Percentiles rank a stretch among this genome's conserved stretches.
phyloP scores from a whole-genome alignment of 2,329 filamentous ascomycete genomes.

The Knufia fluminis region DNA sequence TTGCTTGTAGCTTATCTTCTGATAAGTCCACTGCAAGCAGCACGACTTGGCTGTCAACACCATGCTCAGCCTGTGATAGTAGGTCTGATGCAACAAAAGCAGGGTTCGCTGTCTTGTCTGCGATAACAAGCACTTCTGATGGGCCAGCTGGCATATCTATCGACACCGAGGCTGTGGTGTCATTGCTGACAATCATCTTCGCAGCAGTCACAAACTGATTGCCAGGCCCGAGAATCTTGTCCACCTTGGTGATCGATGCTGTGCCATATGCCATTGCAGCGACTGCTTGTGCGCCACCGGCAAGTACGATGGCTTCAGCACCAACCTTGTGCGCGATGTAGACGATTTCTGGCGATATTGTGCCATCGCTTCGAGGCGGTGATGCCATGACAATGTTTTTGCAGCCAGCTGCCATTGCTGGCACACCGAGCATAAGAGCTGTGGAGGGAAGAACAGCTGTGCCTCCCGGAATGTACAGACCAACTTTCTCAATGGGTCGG shows the following conservation, averaged over 20 bases:
- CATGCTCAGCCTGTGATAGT: slow-evolving; percentile 91
- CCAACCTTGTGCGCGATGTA: slow-evolving; percentile 96
- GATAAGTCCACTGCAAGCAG: slow-evolving; percentile 73
- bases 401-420: slow-evolving; percentile 94
- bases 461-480: slow-evolving; percentile 88
- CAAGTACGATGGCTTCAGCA: slow-evolving; percentile 89
- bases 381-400: slow-evolving; percentile 89
- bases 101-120: slow-evolving; percentile 78
- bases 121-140: slow-evolving; percentile 92
- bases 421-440: slow-evolving; percentile 94
- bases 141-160: slow-evolving; percentile 99
- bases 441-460: slow-evolving; percentile 96
- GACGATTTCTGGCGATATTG: slow-evolving; percentile 90
- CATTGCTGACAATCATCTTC: slow-evolving; percentile 97
- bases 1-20: slow-evolving; percentile 64
- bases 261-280: slow-evolving; percentile 97
- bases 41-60: slow-evolving; percentile 90
- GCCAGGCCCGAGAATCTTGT: slow-evolving; percentile 95
- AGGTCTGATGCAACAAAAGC: slow-evolving; percentile 94
- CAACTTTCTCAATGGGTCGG: slow-evolving; percentile 88
- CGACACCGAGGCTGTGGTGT: slow-evolving; percentile 86
- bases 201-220: slow-evolving; percentile 98
- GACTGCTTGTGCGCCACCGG: slow-evolving; percentile 89
- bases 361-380: slow-evolving; percentile 79
- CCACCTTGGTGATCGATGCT: slow-evolving; percentile 86